Evolutionary conservation across 2,329 filamentous ascomycete genomes (phyloP).

Genomic region (Apiospora marii): DNA sequence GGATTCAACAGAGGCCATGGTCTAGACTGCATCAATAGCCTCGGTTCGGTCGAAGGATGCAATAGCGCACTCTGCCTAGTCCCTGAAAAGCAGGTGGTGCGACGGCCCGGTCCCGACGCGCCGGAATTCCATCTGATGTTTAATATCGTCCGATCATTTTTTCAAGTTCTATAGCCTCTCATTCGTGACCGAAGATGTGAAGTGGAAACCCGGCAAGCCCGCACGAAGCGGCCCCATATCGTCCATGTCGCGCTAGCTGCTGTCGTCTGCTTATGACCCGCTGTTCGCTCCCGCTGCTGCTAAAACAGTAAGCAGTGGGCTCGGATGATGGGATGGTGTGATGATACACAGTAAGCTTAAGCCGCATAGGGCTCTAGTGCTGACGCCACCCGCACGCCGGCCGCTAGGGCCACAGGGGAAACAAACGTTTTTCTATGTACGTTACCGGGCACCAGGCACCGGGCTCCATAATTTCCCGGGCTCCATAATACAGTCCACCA

Average conservation of each 20-base stretch:
- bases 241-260: constrained; percentile 1
- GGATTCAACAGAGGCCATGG: not conserved
- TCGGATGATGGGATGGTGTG: too few relatives aligned
- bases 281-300: not conserved
- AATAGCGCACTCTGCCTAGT: not conserved
- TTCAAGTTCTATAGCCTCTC: not conserved
- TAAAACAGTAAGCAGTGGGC: not conserved
- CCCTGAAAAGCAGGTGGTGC: not conserved
- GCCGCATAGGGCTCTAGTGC: not conserved
- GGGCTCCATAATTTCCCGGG: too few relatives aligned
- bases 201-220: not conserved
- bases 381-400: not conserved
- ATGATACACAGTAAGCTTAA: not conserved
- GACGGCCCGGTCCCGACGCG: not conserved
- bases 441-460: not conserved
- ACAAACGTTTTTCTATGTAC: not conserved
- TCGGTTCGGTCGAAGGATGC: not conserved
- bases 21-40: not conserved
- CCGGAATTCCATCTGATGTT: constrained; percentile 2
- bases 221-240: not conserved
- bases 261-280: not conserved
- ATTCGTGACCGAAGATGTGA: not conserved
- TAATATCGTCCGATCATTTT: not conserved
- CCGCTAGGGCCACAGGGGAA: not conserved
- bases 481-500: too few relatives aligned